Evolutionary conservation across 345 rosid species (phyloP).

Genomic region (Linum usitatissimum): DNA sequence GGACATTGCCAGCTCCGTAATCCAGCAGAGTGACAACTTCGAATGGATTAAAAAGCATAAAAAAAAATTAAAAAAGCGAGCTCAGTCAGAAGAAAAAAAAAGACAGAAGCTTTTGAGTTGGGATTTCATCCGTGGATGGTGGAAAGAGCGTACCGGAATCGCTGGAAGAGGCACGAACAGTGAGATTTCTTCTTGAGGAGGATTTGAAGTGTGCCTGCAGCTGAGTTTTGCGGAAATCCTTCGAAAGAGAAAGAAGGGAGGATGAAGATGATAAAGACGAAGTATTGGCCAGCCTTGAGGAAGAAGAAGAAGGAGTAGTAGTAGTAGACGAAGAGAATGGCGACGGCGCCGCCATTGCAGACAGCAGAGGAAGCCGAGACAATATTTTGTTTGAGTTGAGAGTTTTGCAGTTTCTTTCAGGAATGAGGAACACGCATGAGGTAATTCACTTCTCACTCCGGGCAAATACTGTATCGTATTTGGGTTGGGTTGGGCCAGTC

Average conservation of each 20-base stretch:
- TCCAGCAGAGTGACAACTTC: conserved; percentile 82
- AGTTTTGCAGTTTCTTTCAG: background rate
- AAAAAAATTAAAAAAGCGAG: background rate
- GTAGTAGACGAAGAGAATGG: conserved; percentile 10
- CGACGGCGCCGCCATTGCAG: conserved; percentile 24
- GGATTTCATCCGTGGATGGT: background rate
- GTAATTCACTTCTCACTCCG: too few species aligned
- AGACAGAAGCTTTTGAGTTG: background rate
- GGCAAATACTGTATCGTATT: too few species aligned
- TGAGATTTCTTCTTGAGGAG: conserved; percentile 19
- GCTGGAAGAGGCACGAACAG: conserved; percentile 47
- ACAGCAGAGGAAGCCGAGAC: background rate
- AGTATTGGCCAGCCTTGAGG: conserved; percentile 2
- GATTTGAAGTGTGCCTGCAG: conserved; percentile 30
- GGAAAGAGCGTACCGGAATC: conserved; percentile 44
- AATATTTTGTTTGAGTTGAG: background rate
- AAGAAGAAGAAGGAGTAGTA: background rate
- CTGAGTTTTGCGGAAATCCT: conserved; percentile 12
- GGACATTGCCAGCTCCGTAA: conserved; percentile 92
- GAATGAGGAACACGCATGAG: background rate
- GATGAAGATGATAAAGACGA: conserved; percentile 18
- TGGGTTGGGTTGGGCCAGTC: too few species aligned
- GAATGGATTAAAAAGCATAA: conserved; percentile 4
- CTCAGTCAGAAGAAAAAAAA: background rate
- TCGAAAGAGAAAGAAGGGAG: conserved; percentile 19